Evolutionary conservation across 768 basidiomycete species (phyloP).

Genomic region (Rhodotorula diobovata): DNA sequence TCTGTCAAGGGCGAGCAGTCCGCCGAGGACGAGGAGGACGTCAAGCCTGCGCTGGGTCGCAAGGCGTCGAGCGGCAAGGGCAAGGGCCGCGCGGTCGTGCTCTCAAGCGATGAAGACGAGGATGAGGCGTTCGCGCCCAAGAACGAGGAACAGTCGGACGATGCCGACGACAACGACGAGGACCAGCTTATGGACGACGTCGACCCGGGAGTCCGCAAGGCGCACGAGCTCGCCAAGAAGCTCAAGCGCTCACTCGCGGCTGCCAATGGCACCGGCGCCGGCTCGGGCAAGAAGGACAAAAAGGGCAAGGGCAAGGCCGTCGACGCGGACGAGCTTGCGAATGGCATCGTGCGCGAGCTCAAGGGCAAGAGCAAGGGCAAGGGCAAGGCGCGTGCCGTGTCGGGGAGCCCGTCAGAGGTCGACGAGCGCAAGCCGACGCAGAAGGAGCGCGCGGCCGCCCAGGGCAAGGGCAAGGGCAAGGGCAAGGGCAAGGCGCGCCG

Average conservation of each 20-base stretch:
- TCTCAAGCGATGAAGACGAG: neutral
- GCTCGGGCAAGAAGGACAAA: conserved; percentile 2
- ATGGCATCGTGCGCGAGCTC: neutral
- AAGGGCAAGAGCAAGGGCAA: conserved; percentile 8
- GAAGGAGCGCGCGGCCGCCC: neutral
- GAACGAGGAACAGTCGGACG: neutral
- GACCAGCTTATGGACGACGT: too few relatives aligned
- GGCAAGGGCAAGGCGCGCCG: neutral
- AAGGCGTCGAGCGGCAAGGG: conserved; percentile 18
- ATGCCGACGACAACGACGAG: neutral
- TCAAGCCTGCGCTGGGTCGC: neutral
- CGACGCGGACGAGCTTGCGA: neutral
- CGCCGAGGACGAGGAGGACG: neutral
- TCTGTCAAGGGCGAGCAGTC: neutral
- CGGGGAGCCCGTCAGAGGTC: neutral
- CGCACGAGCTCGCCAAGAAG: conserved; percentile 14
- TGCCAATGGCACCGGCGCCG: too few relatives aligned
- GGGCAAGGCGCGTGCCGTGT: neutral
- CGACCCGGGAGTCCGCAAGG: conserved; percentile 23
- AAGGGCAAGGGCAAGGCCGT: conserved; percentile 24
- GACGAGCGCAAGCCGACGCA: neutral
- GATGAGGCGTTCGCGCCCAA: neutral
- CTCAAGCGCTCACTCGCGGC: conserved; percentile 5
- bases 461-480: neutral
- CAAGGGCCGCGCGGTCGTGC: conserved; percentile 9